Percentiles rank a stretch among this genome's conserved stretches.
Conservation (phyloP, 2,329 filamentous ascomycete species). For the Daldinia sp. region DNA sequence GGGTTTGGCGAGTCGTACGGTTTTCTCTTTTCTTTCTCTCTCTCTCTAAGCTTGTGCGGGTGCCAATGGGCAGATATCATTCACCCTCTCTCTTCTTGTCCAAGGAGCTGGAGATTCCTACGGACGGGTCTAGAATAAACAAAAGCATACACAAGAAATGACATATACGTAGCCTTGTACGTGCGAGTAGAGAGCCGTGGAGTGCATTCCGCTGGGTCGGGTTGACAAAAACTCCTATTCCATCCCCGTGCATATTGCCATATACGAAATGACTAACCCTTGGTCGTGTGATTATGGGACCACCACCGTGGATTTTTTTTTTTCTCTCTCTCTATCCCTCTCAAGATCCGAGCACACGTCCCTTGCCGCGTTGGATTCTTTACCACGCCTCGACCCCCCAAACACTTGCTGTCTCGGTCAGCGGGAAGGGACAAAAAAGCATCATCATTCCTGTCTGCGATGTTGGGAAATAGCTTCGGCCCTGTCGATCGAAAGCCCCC, state of each 20-base stretch:
- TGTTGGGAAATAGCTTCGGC: not conserved
- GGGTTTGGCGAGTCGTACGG: not conserved
- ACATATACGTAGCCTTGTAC: no score
- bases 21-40: not conserved
- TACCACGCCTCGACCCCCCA: not conserved
- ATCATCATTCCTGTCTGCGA: not conserved
- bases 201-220: not conserved
- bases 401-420: conserved; percentile 3
- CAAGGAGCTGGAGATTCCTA: not conserved
- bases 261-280: conserved; percentile 8
- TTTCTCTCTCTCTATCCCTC: not conserved
- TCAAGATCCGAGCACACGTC: not conserved
- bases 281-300: conserved; percentile 32
- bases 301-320: not conserved
- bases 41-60: no score
- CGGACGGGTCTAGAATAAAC: conserved; percentile 5
- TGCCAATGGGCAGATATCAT: conserved; percentile 1
- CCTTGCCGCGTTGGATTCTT: no score
- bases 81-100: not conserved
- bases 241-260: not conserved
- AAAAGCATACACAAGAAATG: not conserved
- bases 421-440: not conserved
- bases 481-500: not conserved
- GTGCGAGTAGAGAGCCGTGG: not conserved
- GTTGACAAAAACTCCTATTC: not conserved